Base-by-base conservation (phyloP, 257 asterid species). In the Gentiana macrophylla region DNA sequence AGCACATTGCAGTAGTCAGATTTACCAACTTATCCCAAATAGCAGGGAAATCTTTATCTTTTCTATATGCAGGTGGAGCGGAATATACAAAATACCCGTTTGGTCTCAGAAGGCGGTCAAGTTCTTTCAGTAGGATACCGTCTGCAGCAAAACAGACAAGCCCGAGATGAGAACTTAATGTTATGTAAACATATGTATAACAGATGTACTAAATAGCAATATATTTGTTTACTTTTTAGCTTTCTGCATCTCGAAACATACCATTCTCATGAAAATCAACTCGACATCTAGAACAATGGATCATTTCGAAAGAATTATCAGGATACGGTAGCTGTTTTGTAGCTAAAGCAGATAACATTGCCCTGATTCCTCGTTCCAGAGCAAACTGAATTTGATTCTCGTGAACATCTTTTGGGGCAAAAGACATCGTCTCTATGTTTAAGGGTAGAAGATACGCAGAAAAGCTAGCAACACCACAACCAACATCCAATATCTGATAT, bases 381-480 rank as follows among this genome's bases (percentile, higher is more conserved):
- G 97, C 94, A 68, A 91, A 91, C 58, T 91, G 97, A 67, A 91
- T 87, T 69, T 91, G 97, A 69, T 91, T 91, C 73, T 87, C 97
- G 50, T 91, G 98, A 57, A 88, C 88, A 62, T 87, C 95, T 73
- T 87, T 85, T 5, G 98, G 97, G 55, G 97, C 98, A 68, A 91
- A 81, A 37, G 98, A 87, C 95, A 85, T 77, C 13, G 98, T 85
- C 56, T 81, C 86, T 64, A 91, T 81, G 70, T 77, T 62, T 56
- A 81, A 73, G 51, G 94, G 86, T 59, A 84, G 87, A 74, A 87
- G 95, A 77, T 83, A 91, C 32, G 95, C 98, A 0, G 97, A 91
- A 80, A 91, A 91, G 79, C 98, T 91, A 71, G 98, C 95, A 59
- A 91, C 95, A 9, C 95, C 91, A 56, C 97, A 91, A 58, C 98